Percentiles rank a stretch among this genome's conserved stretches.
Evolutionary conservation across 1,284 basidiomycete genomes (phyloP).

Genomic region (Rhodotorula mucilaginosa): DNA sequence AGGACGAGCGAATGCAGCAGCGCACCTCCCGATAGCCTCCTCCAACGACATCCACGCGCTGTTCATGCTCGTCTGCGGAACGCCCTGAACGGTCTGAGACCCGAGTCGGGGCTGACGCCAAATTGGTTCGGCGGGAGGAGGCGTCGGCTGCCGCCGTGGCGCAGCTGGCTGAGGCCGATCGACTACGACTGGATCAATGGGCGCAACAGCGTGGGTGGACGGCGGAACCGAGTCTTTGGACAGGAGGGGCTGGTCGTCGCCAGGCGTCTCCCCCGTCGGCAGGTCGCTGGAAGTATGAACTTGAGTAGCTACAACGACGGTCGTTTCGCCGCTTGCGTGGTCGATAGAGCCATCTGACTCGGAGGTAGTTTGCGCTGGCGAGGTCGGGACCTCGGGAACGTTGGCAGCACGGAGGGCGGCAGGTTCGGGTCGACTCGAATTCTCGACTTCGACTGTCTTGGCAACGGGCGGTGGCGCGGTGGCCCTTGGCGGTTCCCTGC

Average conservation of each 20-base stretch:
- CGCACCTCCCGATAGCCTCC: slow-evolving; percentile 24
- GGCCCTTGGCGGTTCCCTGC: neutral
- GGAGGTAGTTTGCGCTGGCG: neutral
- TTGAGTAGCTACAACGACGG: slow-evolving; percentile 6
- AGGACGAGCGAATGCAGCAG: neutral
- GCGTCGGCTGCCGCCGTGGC: too few relatives aligned
- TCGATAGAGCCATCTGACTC: neutral
- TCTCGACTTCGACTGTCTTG: too few relatives aligned
- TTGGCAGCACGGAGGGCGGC: too few relatives aligned
- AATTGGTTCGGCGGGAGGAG: neutral
- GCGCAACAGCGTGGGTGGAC: too few relatives aligned
- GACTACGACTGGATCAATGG: too few relatives aligned
- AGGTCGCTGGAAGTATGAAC: slow-evolving; percentile 7
- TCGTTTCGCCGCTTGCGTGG: neutral
- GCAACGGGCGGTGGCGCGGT: too few relatives aligned
- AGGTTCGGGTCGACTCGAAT: neutral
- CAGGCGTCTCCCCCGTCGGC: neutral
- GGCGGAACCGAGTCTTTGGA: neutral
- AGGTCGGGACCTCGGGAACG: too few relatives aligned
- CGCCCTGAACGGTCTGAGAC: neutral
- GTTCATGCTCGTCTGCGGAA: slow-evolving; percentile 25
- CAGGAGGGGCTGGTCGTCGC: neutral
- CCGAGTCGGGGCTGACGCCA: neutral
- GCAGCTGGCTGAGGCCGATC: neutral
- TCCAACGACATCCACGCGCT: slow-evolving; percentile 32